phyloP scores from a whole-genome alignment of 2,329 filamentous ascomycete genomes.

The Herpotrichia juniperi region DNA sequence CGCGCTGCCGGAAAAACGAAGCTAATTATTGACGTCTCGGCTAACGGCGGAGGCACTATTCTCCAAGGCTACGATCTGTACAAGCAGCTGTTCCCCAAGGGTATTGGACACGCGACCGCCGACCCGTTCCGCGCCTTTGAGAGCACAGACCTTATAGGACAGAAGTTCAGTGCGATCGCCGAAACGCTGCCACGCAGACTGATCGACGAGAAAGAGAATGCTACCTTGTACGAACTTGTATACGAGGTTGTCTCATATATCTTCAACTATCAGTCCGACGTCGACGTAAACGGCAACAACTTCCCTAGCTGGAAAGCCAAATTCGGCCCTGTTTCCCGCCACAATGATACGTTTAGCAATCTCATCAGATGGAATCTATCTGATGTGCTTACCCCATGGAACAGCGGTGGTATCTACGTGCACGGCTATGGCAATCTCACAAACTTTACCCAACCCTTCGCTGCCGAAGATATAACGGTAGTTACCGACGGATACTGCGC shows the following conservation, averaged over 20 bases:
- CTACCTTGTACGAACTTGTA: constrained; percentile 42
- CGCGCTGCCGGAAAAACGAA: constrained; percentile 62
- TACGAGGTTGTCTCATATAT: constrained; percentile 47
- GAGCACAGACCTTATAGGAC: constrained; percentile 51
- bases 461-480: constrained; percentile 63
- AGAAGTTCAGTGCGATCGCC: constrained; percentile 45
- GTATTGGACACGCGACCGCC: constrained; percentile 55
- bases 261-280: constrained; percentile 55
- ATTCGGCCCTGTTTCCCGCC: constrained; percentile 47
- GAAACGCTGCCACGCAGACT: constrained; percentile 37
- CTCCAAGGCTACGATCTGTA: constrained; percentile 68
- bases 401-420: constrained; percentile 40
- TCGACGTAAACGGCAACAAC: constrained; percentile 57
- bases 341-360: constrained; percentile 62
- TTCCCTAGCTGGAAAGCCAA: constrained; percentile 56
- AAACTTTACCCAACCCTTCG: constrained; percentile 61
- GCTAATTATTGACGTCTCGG: constrained; percentile 64
- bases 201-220: constrained; percentile 32
- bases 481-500: constrained; percentile 60
- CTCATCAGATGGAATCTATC: constrained; percentile 61
- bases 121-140: constrained; percentile 60
- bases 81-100: constrained; percentile 59
- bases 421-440: constrained; percentile 41
- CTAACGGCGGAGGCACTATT: constrained; percentile 65
- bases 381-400: constrained; percentile 44